Evolutionary conservation across 1,139 yeast genomes (phyloP).

Genomic region (Wickerhamiella infanticola): DNA sequence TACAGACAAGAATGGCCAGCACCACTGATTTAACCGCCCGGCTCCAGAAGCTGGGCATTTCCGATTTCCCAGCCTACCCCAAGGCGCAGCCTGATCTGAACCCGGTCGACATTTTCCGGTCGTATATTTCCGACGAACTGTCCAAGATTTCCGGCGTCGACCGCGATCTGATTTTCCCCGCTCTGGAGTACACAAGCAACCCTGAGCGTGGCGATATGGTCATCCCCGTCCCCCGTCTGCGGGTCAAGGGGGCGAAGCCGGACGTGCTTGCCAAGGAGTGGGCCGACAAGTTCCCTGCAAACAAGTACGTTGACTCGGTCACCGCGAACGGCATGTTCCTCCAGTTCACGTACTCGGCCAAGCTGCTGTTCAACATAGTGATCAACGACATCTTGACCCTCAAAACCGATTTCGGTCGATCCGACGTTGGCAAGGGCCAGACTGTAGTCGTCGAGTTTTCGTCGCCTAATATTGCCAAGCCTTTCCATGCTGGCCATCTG

Average conservation of each 20-base stretch:
- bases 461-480: conserved; percentile 97
- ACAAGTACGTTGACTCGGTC: conserved; percentile 52
- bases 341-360: conserved; percentile 69
- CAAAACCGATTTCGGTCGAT: conserved; percentile 49
- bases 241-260: conserved; percentile 76
- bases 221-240: conserved; percentile 83
- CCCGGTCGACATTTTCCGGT: conserved; percentile 71
- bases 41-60: conserved; percentile 21
- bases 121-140: conserved; percentile 71
- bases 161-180: conserved; percentile 53
- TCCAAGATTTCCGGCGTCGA: conserved; percentile 60
- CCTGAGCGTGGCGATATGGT: conserved; percentile 87
- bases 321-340: conserved; percentile 81
- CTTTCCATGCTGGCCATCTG: conserved; percentile 98
- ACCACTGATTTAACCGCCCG: conserved; percentile 16
- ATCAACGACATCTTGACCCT: conserved; percentile 55
- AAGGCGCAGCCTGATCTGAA: conserved; percentile 58
- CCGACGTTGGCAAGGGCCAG: conserved; percentile 62
- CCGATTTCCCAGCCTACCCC: conserved; percentile 20
- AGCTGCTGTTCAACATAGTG: conserved; percentile 50
- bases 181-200: conserved; percentile 76
- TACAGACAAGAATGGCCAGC: conserved; percentile 15
- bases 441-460: conserved; percentile 76
- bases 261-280: conserved; percentile 74
- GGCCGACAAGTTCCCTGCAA: conserved; percentile 38